Percentiles rank a stretch among this genome's conserved stretches.
These are phyloP conservation scores for Turritis glabra DNA, from an alignment of 345 rosid genomes.

Conservation along the genomic window DNA sequence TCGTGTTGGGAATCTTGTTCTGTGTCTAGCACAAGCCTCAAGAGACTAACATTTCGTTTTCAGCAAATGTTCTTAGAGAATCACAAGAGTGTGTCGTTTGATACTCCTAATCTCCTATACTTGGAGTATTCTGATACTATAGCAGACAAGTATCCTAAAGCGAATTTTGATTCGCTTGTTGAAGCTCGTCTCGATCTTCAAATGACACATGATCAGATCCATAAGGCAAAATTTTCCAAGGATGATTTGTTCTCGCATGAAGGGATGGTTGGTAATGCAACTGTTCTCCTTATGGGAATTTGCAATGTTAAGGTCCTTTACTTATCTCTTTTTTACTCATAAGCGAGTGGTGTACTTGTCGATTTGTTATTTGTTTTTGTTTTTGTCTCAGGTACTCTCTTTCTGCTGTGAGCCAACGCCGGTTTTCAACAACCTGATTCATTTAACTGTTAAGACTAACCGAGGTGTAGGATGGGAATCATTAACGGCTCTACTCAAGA, in stretches of 20 bases:
- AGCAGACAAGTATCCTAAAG: background rate
- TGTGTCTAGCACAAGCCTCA: background rate
- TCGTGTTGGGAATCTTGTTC: background rate
- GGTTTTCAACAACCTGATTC: background rate
- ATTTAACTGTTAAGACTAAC: background rate
- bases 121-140: background rate
- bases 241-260: background rate
- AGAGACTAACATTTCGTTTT: constrained; percentile 2
- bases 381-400: background rate
- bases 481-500: background rate
- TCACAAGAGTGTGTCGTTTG: background rate
- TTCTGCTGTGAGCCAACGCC: constrained; percentile 1
- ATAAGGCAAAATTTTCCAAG: background rate
- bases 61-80: background rate
- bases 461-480: background rate
- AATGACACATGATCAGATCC: constrained; percentile 4
- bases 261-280: background rate
- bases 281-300: background rate
- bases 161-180: constrained; percentile 15
- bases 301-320: background rate
- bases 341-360: background rate
- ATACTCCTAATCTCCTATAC: constrained; percentile 19
- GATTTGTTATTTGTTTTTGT: too few species aligned
- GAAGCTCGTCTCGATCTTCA: constrained; percentile 21
- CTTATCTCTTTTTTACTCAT: constrained; percentile 2